Conservation (phyloP, 2,329 filamentous ascomycete species). For the Phaeosphaeriaceae sp. region DNA sequence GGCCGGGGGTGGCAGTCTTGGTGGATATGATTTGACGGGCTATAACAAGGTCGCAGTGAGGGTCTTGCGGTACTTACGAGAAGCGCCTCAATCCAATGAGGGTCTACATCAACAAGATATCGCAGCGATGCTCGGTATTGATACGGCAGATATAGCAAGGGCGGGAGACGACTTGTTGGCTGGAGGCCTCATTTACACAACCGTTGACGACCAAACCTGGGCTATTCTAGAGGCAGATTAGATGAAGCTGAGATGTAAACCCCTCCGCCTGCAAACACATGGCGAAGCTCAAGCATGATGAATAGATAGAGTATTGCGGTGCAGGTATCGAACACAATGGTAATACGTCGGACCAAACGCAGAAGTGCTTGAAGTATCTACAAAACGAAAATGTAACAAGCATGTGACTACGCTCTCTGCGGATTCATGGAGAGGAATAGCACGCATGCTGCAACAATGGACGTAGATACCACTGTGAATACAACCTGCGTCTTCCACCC, state of each 20-base stretch:
- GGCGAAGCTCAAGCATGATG: not conserved
- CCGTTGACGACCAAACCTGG: slow-evolving; percentile 92
- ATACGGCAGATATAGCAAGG: slow-evolving; percentile 71
- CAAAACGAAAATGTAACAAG: slow-evolving; percentile 4
- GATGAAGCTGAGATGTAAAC: not conserved
- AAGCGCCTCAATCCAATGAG: slow-evolving; percentile 74
- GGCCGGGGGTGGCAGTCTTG: slow-evolving; percentile 35
- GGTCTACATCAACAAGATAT: slow-evolving; percentile 84
- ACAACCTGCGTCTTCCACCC: slow-evolving; percentile 92
- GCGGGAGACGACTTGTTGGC: slow-evolving; percentile 82
- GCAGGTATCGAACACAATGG: not conserved
- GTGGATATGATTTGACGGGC: slow-evolving; percentile 40
- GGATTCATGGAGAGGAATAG: slow-evolving; percentile 51
- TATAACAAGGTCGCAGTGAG: slow-evolving; percentile 66
- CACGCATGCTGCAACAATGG: slow-evolving; percentile 51
- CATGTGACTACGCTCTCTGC: slow-evolving; percentile 21
- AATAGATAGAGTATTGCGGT: not conserved
- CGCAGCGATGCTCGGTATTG: slow-evolving; percentile 68
- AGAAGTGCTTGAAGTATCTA: slow-evolving; percentile 2
- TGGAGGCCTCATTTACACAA: slow-evolving; percentile 82
- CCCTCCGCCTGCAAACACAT: not conserved
- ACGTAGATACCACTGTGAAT: slow-evolving; percentile 49
- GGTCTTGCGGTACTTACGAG: slow-evolving; percentile 74
- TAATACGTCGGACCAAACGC: too few relatives aligned
- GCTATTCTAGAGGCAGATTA: slow-evolving; percentile 71